A percentile compares a stretch with the other conserved stretches of the same genome.
Conservation (phyloP, 1,284 basidiomycete species). For the Puccinia horiana region DNA sequence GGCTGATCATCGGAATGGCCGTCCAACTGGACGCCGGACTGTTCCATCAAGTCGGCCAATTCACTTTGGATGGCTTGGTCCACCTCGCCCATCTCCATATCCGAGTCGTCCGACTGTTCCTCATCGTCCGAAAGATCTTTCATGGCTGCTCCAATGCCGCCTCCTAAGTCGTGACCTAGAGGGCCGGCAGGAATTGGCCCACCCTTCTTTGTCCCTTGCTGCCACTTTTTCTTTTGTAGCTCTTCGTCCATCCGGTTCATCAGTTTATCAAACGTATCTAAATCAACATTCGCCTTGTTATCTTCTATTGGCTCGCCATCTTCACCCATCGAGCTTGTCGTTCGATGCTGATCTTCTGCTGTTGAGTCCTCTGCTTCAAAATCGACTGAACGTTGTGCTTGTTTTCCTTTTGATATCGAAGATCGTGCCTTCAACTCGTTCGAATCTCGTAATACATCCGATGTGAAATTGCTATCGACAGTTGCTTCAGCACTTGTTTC, state of each 20-base stretch:
- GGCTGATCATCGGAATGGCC: slow-evolving; percentile 62
- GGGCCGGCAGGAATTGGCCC: not conserved
- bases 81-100: slow-evolving; percentile 66
- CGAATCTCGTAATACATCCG: slow-evolving; percentile 29
- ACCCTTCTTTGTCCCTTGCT: slow-evolving; percentile 27
- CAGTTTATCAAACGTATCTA: slow-evolving; percentile 89
- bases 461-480: slow-evolving; percentile 25
- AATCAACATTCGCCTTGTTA: slow-evolving; percentile 61
- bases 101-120: slow-evolving; percentile 60
- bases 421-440: not conserved
- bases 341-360: not conserved
- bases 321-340: not conserved
- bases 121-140: slow-evolving; percentile 41
- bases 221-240: slow-evolving; percentile 62
- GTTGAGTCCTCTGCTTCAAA: slow-evolving; percentile 1
- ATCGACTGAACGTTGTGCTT: slow-evolving; percentile 11
- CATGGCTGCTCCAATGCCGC: not conserved
- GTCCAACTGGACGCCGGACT: slow-evolving; percentile 59
- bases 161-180: not conserved
- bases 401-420: not conserved
- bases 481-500: not conserved
- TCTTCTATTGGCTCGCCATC: not conserved
- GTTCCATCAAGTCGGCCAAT: slow-evolving; percentile 68
- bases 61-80: slow-evolving; percentile 83
- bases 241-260: slow-evolving; percentile 93